These are phyloP conservation scores for Panicum hallii DNA, from an alignment of 202 grass and related monocot genomes.

Conservation along the genomic window DNA sequence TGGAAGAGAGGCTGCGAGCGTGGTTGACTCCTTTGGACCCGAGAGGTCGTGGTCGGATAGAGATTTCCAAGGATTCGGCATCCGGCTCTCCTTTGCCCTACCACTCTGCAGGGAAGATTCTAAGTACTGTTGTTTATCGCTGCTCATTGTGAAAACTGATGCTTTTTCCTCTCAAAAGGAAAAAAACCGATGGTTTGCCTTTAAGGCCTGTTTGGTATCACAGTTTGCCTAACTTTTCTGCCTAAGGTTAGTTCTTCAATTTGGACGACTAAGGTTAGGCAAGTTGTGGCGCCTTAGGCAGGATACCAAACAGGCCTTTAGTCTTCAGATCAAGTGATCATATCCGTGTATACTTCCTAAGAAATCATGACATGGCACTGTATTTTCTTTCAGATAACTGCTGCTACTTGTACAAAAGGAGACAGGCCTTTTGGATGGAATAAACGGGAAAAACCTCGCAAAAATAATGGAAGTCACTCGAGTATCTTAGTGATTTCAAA, in stretches of 20 bases:
- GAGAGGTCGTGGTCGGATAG: slow-evolving; percentile 2
- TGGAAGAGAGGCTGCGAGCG: background rate
- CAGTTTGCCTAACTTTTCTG: too few species aligned
- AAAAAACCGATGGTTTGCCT: background rate
- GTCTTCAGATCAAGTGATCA: too few species aligned
- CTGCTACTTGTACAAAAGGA: background rate
- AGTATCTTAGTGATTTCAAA: background rate
- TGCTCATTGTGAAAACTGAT: background rate
- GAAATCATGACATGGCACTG: background rate
- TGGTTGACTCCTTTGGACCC: slow-evolving; percentile 14
- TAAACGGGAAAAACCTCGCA: background rate
- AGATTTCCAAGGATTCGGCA: background rate
- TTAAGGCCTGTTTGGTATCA: too few species aligned
- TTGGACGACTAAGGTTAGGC: too few species aligned
- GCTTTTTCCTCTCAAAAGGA: too few species aligned
- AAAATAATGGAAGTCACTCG: background rate
- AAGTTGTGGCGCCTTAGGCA: too few species aligned
- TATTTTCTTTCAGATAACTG: background rate
- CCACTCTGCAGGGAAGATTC: background rate
- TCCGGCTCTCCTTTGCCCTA: background rate
- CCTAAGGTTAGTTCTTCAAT: too few species aligned
- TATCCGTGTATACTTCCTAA: background rate
- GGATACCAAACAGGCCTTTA: too few species aligned
- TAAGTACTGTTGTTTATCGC: background rate
- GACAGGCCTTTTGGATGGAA: background rate